A percentile compares a stretch with the other conserved stretches of the same genome.
phyloP scores from a whole-genome alignment of 441 rosid genomes.

The Erodium texanum region DNA sequence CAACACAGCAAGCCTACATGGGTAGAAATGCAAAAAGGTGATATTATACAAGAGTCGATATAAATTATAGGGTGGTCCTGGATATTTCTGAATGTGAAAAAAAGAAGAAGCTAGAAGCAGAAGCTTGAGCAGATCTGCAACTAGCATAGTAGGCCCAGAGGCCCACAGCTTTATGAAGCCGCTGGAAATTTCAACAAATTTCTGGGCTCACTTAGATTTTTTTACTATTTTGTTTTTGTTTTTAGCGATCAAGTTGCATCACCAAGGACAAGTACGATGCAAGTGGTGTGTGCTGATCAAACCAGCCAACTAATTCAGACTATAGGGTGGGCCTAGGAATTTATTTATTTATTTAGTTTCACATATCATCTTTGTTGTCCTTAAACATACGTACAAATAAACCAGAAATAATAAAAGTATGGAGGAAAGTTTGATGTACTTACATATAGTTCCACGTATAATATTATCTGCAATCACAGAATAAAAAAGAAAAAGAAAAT shows the following conservation, averaged over 20 bases:
- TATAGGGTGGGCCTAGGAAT: not conserved
- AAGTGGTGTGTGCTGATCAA: not conserved
- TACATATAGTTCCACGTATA: not conserved
- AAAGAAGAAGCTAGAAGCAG: not conserved
- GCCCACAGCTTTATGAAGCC: not conserved
- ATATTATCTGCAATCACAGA: constrained; percentile 11
- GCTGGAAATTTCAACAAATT: not conserved
- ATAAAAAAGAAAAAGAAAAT: constrained; percentile 3
- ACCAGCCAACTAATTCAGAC: not conserved
- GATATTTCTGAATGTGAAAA: not conserved
- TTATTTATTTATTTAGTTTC: not conserved
- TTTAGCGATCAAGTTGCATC: not conserved
- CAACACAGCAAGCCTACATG: constrained; percentile 78
- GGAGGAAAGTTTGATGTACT: constrained; percentile 35
- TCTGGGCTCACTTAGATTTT: not conserved
- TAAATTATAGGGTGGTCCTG: not conserved
- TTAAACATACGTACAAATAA: not conserved
- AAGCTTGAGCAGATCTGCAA: not conserved
- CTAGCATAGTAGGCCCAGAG: not conserved
- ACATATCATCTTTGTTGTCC: not conserved
- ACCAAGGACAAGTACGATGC: not conserved
- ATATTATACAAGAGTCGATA: not conserved
- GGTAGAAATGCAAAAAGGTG: constrained; percentile 1
- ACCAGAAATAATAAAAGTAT: constrained; percentile 1
- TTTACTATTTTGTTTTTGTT: not conserved